Evolutionary conservation across 2,329 filamentous ascomycete species (phyloP).

Genomic region (Penicillium sp.): DNA sequence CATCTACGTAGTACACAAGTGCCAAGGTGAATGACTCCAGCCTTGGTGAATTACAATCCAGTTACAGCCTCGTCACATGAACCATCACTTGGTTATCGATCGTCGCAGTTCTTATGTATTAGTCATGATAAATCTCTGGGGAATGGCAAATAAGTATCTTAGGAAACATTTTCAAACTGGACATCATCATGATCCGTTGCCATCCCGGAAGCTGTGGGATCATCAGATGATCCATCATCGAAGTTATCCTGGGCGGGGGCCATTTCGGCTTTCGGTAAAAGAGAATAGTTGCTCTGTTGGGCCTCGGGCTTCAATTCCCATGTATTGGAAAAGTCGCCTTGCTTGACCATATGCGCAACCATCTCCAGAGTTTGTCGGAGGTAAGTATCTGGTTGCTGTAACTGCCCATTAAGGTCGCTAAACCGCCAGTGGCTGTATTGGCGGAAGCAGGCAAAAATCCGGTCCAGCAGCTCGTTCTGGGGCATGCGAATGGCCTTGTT

Average conservation of each 20-base stretch:
- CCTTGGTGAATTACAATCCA: no score
- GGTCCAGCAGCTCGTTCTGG: conserved; percentile 79
- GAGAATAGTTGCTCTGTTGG: conserved; percentile 47
- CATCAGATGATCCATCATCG: conserved; percentile 49
- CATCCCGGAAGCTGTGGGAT: conserved; percentile 45
- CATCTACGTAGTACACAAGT: no score
- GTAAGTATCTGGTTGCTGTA: conserved; percentile 88
- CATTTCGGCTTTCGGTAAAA: conserved; percentile 45
- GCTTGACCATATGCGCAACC: conserved; percentile 75
- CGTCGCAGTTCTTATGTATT: neutral
- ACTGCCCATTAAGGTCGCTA: conserved; percentile 68
- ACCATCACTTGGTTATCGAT: no score
- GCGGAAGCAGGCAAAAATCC: conserved; percentile 76
- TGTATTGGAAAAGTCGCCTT: conserved; percentile 75
- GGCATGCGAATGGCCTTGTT: conserved; percentile 88
- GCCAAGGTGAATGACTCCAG: no score
- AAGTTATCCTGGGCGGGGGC: conserved; percentile 45
- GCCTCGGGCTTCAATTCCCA: conserved; percentile 76
- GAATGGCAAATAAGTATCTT: conserved; percentile 6
- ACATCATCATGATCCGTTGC: conserved; percentile 59
- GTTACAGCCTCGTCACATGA: no score
- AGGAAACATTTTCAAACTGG: conserved; percentile 72
- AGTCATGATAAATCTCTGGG: neutral
- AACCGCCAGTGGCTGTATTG: conserved; percentile 92
- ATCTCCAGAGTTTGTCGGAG: conserved; percentile 78